phyloP scores from a whole-genome alignment of 768 basidiomycete species.

The Psilocybe sp. region DNA sequence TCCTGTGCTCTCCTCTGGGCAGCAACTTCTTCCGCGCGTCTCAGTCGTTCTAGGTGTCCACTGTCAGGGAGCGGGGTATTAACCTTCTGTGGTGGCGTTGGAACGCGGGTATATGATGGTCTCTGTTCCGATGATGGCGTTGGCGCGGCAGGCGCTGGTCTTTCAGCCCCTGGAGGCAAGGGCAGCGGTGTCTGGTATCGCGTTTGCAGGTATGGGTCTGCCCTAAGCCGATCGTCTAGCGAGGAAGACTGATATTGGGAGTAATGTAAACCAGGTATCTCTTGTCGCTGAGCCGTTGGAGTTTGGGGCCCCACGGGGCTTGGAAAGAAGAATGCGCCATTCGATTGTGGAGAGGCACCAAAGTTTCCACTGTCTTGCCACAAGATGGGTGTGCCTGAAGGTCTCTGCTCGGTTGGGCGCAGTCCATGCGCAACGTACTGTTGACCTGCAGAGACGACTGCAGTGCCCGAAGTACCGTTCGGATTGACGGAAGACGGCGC shows the following conservation, averaged over 20 bases:
- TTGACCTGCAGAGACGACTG: slow-evolving; percentile 11
- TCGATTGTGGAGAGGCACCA: background rate
- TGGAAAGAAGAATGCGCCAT: slow-evolving; percentile 28
- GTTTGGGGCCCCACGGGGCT: slow-evolving; percentile 16
- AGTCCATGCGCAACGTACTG: no score
- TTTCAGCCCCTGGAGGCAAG: slow-evolving; percentile 37
- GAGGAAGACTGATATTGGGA: background rate
- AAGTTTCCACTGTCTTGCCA: background rate
- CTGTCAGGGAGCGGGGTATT: slow-evolving; percentile 25
- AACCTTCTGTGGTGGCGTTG: slow-evolving; percentile 12
- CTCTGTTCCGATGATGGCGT: background rate
- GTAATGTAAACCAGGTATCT: slow-evolving; percentile 10
- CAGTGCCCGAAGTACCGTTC: background rate
- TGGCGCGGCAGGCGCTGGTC: slow-evolving; percentile 3
- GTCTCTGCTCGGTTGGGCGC: no score
- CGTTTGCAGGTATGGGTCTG: slow-evolving; percentile 27
- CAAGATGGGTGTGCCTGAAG: no score
- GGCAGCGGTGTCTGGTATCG: slow-evolving; percentile 57
- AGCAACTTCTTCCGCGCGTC: slow-evolving; percentile 37
- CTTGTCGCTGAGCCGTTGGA: no score
- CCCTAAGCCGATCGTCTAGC: background rate
- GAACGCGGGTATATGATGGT: background rate
- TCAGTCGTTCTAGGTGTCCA: slow-evolving; percentile 27
- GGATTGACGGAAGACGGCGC: background rate
- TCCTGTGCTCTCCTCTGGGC: slow-evolving; percentile 36